Evolutionary conservation across 164 flowering plant genomes (phyloP).

Genomic region (Berberis thunbergii): DNA sequence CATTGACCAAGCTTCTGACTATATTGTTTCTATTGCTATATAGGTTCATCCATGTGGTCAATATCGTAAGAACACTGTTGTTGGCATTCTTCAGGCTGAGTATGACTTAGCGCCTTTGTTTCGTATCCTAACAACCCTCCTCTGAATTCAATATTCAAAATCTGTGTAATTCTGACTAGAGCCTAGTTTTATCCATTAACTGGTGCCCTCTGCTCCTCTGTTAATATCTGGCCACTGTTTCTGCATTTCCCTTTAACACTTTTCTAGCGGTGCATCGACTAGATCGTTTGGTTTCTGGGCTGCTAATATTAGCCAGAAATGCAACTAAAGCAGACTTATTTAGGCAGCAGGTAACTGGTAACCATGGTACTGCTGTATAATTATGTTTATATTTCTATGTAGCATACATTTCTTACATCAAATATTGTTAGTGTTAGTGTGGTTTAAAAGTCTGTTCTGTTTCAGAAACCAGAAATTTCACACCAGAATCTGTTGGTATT

Average conservation of each 20-base stretch:
- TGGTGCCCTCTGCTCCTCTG: neutral
- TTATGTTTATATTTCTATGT: neutral
- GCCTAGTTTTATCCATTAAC: neutral
- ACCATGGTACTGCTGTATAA: conserved; percentile 1
- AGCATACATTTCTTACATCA: no score
- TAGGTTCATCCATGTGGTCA: conserved; percentile 99
- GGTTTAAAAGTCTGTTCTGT: no score
- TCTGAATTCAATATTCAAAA: no score
- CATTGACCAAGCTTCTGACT: no score
- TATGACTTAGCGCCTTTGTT: conserved; percentile 78
- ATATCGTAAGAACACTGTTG: conserved; percentile 93
- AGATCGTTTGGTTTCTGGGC: conserved; percentile 96
- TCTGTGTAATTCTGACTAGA: no score
- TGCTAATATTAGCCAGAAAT: conserved; percentile 82
- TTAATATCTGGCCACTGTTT: neutral
- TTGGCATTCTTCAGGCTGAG: conserved; percentile 93
- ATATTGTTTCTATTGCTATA: conserved; percentile 6
- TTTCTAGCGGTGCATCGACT: conserved; percentile 78
- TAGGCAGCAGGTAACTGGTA: conserved; percentile 62
- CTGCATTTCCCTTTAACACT: conserved; percentile 25
- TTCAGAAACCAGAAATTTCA: no score
- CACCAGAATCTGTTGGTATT: no score
- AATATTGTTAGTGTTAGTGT: no score
- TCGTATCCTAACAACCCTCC: conserved; percentile 59
- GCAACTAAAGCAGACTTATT: conserved; percentile 76